A percentile compares a stretch with the other conserved stretches of the same genome.
These are phyloP conservation scores for Schizonepeta tenuifolia DNA, from an alignment of 257 asterid genomes.

Conservation along the genomic window DNA sequence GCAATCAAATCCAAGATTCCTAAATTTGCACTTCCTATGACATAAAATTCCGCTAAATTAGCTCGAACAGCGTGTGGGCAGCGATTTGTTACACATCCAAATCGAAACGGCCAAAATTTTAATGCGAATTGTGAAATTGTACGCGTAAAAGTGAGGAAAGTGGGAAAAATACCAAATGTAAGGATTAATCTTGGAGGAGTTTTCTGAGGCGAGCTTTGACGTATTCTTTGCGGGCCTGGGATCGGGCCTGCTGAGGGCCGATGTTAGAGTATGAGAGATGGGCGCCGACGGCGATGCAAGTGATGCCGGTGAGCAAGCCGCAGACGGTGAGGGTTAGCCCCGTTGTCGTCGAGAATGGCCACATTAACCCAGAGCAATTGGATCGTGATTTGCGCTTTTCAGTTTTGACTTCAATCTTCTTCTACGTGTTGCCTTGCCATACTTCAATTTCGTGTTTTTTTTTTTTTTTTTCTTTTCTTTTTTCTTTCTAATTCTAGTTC, in stretches of 20 bases:
- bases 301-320: conserved; percentile 49
- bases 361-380: conserved; percentile 22
- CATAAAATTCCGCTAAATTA: conserved; percentile 10
- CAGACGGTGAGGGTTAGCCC: conserved; percentile 46
- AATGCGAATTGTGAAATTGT: background rate
- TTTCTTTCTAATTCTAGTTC: too few relatives aligned
- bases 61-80: background rate
- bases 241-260: conserved; percentile 58
- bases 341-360: conserved; percentile 49
- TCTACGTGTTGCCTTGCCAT: too few relatives aligned
- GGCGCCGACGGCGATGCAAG: conserved; percentile 45
- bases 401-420: background rate
- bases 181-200: conserved; percentile 47
- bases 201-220: conserved; percentile 54
- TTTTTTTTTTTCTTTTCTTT: too few relatives aligned
- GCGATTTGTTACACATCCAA: background rate
- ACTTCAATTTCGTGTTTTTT: too few relatives aligned
- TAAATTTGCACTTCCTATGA: background rate
- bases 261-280: conserved; percentile 55
- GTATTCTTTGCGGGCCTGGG: conserved; percentile 54
- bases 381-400: background rate
- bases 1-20: background rate
- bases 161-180: conserved; percentile 19
- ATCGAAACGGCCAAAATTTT: background rate
- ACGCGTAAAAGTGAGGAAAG: background rate